Evolutionary conservation across 352 stramenopile genomes (phyloP), one percentile per base, ranked within the genome.

Genomic region (Phytophthora cactorum): DNA sequence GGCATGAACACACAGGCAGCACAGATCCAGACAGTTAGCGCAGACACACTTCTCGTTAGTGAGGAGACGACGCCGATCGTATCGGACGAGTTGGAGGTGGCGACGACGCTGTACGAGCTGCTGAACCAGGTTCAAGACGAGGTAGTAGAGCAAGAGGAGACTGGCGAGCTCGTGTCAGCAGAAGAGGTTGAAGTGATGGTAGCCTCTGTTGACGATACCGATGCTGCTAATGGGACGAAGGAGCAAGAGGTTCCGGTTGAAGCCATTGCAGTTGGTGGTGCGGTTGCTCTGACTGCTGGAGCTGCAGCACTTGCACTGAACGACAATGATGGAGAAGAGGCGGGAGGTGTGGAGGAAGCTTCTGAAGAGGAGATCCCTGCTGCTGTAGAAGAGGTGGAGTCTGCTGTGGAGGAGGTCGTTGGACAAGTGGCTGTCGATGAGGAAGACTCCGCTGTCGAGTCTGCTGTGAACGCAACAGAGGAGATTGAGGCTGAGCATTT

Each of bases 1-100:
- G 59, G 59, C 38, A 72, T 64, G 59, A 68, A 72, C 46, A 64
- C 59, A 57, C 45, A 56, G 25, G 31, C 49, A 60, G 22, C 29
- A 52, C 14, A 68, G 14, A 55, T 8, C 14, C 25, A 36, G 45
- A 60, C 28, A 67, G 9, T 52, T 47, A 58, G 17, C 9, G 41
- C 12, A 66, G 52, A 64, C 5, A 31, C 17, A 11, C 6, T 44
- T 31, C 14, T 63, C n/a, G 15, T 38, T 32, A 55, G 41, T 52
- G 51, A 72, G 14, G 38, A 52, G 34, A 63, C 51, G n/a, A 63
- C 51, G 15, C 50, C 64, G 4, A 62, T 68, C 38, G 34, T 45
- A 17, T 51, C 65, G 52, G 52, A 68, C 27, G 65, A 68, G 41
- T 52, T 72, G 32, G 39, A 64, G 12, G 58, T 72, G 17, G 31